A percentile compares a stretch with the other conserved stretches of the same genome.
These are phyloP conservation scores for Asterionellopsis glacialis DNA, from an alignment of 108 stramenopile species.

Conservation along the genomic window DNA sequence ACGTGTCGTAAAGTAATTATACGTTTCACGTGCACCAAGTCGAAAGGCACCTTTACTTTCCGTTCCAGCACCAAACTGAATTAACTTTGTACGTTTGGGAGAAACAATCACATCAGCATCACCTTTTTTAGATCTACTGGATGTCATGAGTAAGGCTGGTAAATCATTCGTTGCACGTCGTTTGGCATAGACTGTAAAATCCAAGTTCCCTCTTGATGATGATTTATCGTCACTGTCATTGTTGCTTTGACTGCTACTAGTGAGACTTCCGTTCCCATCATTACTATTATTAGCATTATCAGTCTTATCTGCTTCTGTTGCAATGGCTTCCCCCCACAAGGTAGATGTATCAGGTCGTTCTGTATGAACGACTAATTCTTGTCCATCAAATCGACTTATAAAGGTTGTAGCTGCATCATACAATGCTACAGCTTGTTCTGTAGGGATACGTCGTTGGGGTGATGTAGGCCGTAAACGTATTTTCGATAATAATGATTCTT, in stretches of 20 bases:
- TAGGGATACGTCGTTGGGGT: slow-evolving; percentile 46
- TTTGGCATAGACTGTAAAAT: not conserved
- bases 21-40: slow-evolving; percentile 74
- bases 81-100: slow-evolving; percentile 44
- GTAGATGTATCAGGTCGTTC: slow-evolving; percentile 44
- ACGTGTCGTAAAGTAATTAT: slow-evolving; percentile 33
- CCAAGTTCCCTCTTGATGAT: too few relatives aligned
- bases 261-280: too few relatives aligned
- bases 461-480: slow-evolving; percentile 58
- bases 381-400: slow-evolving; percentile 31
- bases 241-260: too few relatives aligned
- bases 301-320: not conserved
- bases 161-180: too few relatives aligned
- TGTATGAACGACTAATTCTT: slow-evolving; percentile 49
- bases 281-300: not conserved
- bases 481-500: slow-evolving; percentile 30
- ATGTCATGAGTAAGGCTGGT: too few relatives aligned
- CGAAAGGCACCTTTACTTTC: not conserved
- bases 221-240: too few relatives aligned
- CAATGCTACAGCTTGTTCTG: slow-evolving; percentile 48
- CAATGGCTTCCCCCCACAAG: not conserved
- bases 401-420: slow-evolving; percentile 75
- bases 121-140: not conserved
- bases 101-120: slow-evolving; percentile 28
- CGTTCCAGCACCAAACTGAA: slow-evolving; percentile 58